Conservation (phyloP, 2,329 filamentous ascomycete genomes). For the Mycosphaerella sp. region DNA sequence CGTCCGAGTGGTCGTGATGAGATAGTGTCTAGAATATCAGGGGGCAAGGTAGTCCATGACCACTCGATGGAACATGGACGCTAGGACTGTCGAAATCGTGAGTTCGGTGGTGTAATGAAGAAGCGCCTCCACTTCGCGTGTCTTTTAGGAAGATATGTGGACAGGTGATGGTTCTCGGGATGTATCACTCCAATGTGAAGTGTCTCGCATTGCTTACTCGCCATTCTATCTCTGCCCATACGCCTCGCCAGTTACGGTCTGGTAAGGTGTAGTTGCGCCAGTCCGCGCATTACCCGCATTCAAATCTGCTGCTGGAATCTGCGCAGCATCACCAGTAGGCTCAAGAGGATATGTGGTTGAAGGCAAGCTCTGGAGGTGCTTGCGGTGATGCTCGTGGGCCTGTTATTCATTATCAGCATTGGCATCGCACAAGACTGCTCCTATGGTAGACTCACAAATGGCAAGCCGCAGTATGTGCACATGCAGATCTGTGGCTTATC, state of each 20-base stretch:
- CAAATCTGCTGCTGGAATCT: conserved; percentile 47
- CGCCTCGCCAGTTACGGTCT: conserved; percentile 54
- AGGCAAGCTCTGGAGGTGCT: conserved; percentile 75
- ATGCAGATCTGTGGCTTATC: conserved; percentile 90
- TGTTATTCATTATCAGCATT: conserved; percentile 36
- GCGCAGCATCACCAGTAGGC: conserved; percentile 52
- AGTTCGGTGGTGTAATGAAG: too few species aligned
- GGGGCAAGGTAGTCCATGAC: too few species aligned
- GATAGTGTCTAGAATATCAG: too few species aligned
- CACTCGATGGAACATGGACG: too few species aligned
- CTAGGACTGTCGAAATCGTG: too few species aligned
- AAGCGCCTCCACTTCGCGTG: too few species aligned
- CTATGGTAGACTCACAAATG: conserved; percentile 63
- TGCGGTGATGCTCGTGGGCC: conserved; percentile 85
- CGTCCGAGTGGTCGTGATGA: too few species aligned
- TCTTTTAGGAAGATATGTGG: too few species aligned
- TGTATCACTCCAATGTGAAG: conserved; percentile 1
- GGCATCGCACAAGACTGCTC: neutral
- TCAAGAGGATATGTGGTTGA: conserved; percentile 65
- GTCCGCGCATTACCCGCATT: conserved; percentile 25
- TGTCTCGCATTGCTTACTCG: neutral
- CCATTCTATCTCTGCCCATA: conserved; percentile 53
- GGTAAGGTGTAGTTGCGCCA: conserved; percentile 33
- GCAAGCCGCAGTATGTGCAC: conserved; percentile 90
- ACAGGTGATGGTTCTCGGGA: too few species aligned